Evolutionary conservation across 2,329 filamentous ascomycete genomes (phyloP), one percentile per base, ranked within the genome.

Genomic region (Didymosphaeria variabile): DNA sequence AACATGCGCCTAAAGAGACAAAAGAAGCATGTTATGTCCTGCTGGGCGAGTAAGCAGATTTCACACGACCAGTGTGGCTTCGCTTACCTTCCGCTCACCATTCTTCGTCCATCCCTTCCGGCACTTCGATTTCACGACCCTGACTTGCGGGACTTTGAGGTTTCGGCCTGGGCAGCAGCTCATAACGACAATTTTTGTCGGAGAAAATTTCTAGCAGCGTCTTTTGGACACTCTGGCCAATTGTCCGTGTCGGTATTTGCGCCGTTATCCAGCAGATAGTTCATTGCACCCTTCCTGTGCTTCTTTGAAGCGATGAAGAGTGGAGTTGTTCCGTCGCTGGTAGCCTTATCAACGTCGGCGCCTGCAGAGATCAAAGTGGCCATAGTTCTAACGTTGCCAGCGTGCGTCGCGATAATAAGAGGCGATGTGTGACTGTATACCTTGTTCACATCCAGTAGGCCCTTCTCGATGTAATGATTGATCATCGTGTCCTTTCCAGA

Each of bases 281-380:
- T 8, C 8, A 42, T 23, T 1, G 23, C 29, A 4, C 9, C 10
- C 13, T 10, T 26, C 7, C 8, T 2, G 6, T 10, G 2, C 17
- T 3, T 1, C 19, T n/a, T 53, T 1, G 36, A 13, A 5, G 50
- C 50, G 6, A n/a, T 10, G 13, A 29, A 42, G 31, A 53, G 34
- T 15, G 50, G 12, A 17, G 34, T 23, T 10, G 10, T 29, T n/a
- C 36, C 36, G n/a, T 42, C 10, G 5, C 13, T 23, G 13, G 36
- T 26, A 15, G 21, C 17, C 26, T 55, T 55, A 19, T 59, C 54
- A 42, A 59, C 17, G 31, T 59, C 40, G 8, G 50, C 57, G 17
- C 57, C 57, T 10, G 49, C 57, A 49, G 21, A 13, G 15, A 59
- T 32, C 3, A 59, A 17, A n/a, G 44, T 34, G 1, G 21, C 10